These are phyloP conservation scores for Oldenlandia corymbosa DNA, from an alignment of 257 asterid species.

Conservation along the genomic window DNA sequence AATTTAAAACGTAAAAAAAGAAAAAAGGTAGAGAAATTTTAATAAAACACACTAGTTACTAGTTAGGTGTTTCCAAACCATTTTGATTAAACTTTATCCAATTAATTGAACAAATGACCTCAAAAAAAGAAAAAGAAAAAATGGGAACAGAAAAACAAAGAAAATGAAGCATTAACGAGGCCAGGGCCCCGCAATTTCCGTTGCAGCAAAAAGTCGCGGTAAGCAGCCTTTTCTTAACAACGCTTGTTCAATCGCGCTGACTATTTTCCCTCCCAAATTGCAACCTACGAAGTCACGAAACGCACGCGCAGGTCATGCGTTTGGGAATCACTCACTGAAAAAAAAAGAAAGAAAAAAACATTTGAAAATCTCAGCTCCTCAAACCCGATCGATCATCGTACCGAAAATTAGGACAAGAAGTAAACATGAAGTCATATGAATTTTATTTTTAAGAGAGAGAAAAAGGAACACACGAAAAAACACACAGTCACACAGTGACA, in stretches of 20 bases:
- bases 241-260: not conserved
- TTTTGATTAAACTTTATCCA: not conserved
- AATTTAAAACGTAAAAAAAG: too few relatives aligned
- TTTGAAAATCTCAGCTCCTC: not conserved
- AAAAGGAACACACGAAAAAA: conserved; percentile 2
- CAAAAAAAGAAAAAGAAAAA: not conserved
- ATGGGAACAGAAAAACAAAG: not conserved
- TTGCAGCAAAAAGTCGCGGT: conserved; percentile 2
- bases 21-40: too few relatives aligned
- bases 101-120: not conserved
- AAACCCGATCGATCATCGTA: conserved; percentile 18
- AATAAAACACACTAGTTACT: too few relatives aligned
- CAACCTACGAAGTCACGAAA: too few relatives aligned
- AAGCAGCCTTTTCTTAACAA: not conserved
- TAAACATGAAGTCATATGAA: conserved; percentile 5
- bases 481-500: conserved; percentile 8
- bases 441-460: not conserved
- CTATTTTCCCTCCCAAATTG: too few relatives aligned
- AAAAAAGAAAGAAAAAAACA: too few relatives aligned
- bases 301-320: not conserved
- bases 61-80: too few relatives aligned
- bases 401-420: conserved; percentile 5
- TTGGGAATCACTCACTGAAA: not conserved
- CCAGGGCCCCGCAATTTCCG: conserved; percentile 1
- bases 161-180: not conserved